Evolutionary conservation across 805 yeast species (phyloP), one percentile per base, ranked within the genome.

Genomic region (Zygoascus bituminiphila): DNA sequence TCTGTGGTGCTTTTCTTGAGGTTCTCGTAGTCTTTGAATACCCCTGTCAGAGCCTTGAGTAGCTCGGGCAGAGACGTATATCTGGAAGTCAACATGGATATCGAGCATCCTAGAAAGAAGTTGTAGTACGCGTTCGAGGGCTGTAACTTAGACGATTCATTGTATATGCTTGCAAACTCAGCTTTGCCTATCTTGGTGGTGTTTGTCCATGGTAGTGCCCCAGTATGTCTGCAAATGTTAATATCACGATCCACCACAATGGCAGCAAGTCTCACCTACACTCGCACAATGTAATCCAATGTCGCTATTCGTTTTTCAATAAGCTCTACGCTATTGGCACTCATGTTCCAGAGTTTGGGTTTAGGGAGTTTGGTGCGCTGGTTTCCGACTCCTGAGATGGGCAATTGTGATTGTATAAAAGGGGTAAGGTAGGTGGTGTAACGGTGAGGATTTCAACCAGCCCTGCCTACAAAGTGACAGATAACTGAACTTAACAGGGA

Each of bases 221-320:
- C 33, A 15, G 4, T 29, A 15, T 29, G 33, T 15, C 33, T 29
- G 8, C 4, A 36, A 9, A 36, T n/a, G n/a, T n/a, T n/a, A n/a
- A n/a, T 20, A 26, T 50, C 23, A n/a, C 12, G n/a, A 10, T 17
- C 24, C 10, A n/a, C 36, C 31, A 45, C 5, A 17, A 40, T 14
- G 20, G n/a, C 38, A 17, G 33, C 33, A 29, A 29, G 9, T 29
- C 36, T 21, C 25, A 51, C 59, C 40, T 50, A 57, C 59, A 56
- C 55, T 22, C 48, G 47, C 33, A 49, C 46, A 5, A 57, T 50
- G 36, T 57, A 57, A 20, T 57, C 60, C 48, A 58, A 41, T 24
- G 56, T 44, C 19, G 52, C 57, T 33, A 57, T 39, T n/a, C 60
- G 55, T 51, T 54, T 54, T 19, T 57, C 59, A 15, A 57, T 44